A percentile compares a stretch with the other conserved stretches of the same genome.
phyloP scores from a whole-genome alignment of 495 filamentous ascomycete species.

The Endocarpon pusillum region DNA sequence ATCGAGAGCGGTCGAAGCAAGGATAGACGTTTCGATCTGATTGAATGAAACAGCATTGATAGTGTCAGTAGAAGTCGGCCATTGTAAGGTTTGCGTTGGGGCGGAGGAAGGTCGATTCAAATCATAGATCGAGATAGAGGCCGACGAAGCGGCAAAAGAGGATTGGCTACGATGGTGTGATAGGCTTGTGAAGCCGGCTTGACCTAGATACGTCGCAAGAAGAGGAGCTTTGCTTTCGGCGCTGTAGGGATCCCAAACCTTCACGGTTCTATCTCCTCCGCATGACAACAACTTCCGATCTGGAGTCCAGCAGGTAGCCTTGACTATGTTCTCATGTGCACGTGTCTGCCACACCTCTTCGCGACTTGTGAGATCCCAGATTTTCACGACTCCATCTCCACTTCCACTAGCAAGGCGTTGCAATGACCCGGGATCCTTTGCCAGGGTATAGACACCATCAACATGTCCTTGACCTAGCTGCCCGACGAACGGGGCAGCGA shows the following conservation, averaged over 20 bases:
- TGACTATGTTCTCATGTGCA: conserved; percentile 79
- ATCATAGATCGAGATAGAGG: conserved; percentile 74
- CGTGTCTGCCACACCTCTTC: conserved; percentile 67
- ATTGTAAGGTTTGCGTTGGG: conserved; percentile 63
- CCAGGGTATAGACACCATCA: conserved; percentile 70
- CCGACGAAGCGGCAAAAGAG: conserved; percentile 64
- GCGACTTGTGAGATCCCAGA: conserved; percentile 71
- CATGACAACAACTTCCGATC: conserved; percentile 80
- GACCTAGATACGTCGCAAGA: conserved; percentile 65
- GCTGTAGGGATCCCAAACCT: conserved; percentile 81
- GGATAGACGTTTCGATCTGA: conserved; percentile 77
- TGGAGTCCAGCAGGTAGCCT: conserved; percentile 74
- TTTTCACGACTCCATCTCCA: conserved; percentile 79
- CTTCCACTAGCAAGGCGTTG: conserved; percentile 61
- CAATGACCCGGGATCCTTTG: conserved; percentile 52
- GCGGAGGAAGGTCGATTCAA: conserved; percentile 53
- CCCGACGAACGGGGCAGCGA: conserved; percentile 78
- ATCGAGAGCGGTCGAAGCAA: conserved; percentile 70
- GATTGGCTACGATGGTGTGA: conserved; percentile 61
- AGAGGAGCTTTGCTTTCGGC: conserved; percentile 44
- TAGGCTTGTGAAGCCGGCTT: conserved; percentile 64
- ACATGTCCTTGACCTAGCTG: conserved; percentile 85
- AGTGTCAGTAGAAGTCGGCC: conserved; percentile 82
- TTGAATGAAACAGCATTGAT: conserved; percentile 84
- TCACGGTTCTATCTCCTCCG: conserved; percentile 70